A percentile compares a stretch with the other conserved stretches of the same genome.
phyloP scores from a whole-genome alignment of 2,329 filamentous ascomycete species.

The Orbilia brochopaga region DNA sequence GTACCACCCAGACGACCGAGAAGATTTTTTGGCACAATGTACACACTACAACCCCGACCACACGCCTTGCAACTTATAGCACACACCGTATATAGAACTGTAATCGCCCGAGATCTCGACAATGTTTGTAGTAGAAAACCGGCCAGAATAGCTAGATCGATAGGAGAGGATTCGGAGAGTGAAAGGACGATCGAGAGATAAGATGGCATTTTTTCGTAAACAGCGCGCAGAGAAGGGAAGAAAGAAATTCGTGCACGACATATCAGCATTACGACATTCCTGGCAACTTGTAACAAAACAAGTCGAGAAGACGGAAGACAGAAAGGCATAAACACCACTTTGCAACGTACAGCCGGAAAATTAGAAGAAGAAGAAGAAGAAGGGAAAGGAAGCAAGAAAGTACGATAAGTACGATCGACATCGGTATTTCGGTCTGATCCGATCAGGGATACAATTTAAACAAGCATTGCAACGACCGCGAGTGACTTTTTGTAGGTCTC shows the following conservation, averaged over 20 bases:
- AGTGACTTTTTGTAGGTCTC: background rate
- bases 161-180: too few species aligned
- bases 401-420: constrained; percentile 9
- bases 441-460: background rate
- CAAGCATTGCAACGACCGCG: background rate
- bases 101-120: too few species aligned
- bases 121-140: too few species aligned
- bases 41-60: too few species aligned
- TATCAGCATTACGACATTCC: constrained; percentile 10
- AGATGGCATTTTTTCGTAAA: background rate
- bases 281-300: constrained; percentile 10
- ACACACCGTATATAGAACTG: too few species aligned
- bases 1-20: too few species aligned
- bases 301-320: background rate
- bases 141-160: too few species aligned
- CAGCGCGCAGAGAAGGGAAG: background rate
- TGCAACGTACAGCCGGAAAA: constrained; percentile 15
- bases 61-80: too few species aligned
- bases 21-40: too few species aligned
- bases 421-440: background rate
- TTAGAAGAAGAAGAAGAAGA: constrained; percentile 17
- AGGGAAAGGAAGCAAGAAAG: constrained; percentile 19
- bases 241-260: constrained; percentile 12
- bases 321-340: constrained; percentile 16
- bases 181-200: background rate